phyloP scores from a whole-genome alignment of 192 early-diverging fungal genomes.

The Anaeromyces robustus region DNA sequence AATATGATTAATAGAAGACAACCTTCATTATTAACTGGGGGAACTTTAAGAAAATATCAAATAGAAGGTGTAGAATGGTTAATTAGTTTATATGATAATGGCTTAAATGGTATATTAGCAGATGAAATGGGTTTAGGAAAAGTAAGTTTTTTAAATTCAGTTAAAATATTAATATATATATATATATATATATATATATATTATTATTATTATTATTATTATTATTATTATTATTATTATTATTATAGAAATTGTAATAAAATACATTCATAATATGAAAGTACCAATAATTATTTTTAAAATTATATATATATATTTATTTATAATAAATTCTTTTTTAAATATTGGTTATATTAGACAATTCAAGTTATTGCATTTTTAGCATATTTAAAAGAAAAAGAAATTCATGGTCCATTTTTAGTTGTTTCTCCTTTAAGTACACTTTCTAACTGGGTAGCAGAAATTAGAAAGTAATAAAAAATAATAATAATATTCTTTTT shows the following conservation, averaged over 20 bases:
- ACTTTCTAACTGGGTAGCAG: slow-evolving; percentile 80
- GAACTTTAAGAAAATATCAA: slow-evolving; percentile 75
- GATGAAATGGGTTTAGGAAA: slow-evolving; percentile 71
- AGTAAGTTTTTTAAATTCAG: neutral
- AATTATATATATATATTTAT: no score
- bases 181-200: no score
- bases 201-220: no score
- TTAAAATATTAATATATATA: neutral
- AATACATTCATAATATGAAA: no score
- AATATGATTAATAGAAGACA: slow-evolving; percentile 4
- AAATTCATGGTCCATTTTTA: slow-evolving; percentile 71
- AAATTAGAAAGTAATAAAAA: slow-evolving; percentile 52
- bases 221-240: no score
- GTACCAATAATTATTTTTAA: no score
- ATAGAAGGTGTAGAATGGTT: slow-evolving; percentile 92
- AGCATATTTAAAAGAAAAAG: slow-evolving; percentile 56
- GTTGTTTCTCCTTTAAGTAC: slow-evolving; percentile 81
- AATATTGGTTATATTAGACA: slow-evolving; percentile 28
- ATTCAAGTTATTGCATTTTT: slow-evolving; percentile 88
- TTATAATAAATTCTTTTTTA: neutral
- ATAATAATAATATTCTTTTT: neutral
- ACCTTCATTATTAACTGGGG: slow-evolving; percentile 15
- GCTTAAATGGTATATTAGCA: slow-evolving; percentile 86
- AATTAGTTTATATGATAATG: slow-evolving; percentile 85
- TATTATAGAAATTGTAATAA: no score